phyloP scores from a whole-genome alignment of 2,329 filamentous ascomycete species.

The Monosporascus sp. region DNA sequence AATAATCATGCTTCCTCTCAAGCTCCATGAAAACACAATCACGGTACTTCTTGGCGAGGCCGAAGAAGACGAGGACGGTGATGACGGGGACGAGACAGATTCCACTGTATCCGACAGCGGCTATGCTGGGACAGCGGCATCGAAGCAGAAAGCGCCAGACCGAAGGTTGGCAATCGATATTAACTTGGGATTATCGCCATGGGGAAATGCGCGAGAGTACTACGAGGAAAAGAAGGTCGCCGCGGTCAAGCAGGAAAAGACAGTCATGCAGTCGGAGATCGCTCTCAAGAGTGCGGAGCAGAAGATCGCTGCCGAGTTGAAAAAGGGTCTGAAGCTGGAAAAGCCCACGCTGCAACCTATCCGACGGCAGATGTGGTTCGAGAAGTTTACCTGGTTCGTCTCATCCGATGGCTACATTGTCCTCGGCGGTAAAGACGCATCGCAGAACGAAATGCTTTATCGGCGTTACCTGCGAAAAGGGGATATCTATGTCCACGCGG shows the following conservation, averaged over 20 bases:
- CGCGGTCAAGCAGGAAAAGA: conserved; percentile 82
- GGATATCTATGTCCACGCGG: conserved; percentile 88
- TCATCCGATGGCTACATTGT: conserved; percentile 94
- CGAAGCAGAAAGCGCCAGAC: conserved; percentile 38
- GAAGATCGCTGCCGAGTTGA: conserved; percentile 81
- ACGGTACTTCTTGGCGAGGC: conserved; percentile 74
- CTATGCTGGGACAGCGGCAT: conserved; percentile 25
- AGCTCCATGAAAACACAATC: conserved; percentile 82
- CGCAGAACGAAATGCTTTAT: conserved; percentile 92
- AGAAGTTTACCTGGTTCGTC: conserved; percentile 94
- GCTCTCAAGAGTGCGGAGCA: conserved; percentile 86
- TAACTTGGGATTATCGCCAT: conserved; percentile 74
- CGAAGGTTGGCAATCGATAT: conserved; percentile 72
- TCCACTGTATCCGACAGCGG: conserved; percentile 54
- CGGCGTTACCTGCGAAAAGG: conserved; percentile 78
- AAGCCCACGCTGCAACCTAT: conserved; percentile 81
- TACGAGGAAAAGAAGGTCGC: conserved; percentile 85
- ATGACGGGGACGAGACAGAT: conserved; percentile 61
- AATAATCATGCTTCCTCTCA: conserved; percentile 81
- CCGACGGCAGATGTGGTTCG: conserved; percentile 86
- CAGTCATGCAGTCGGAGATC: conserved; percentile 70
- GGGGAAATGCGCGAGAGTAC: conserved; percentile 86
- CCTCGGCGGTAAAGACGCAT: conserved; percentile 78
- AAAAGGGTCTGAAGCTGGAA: conserved; percentile 84
- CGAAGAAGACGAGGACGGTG: conserved; percentile 56